Base-by-base conservation (phyloP, 805 yeast genomes). In the Wilhelminamyces savonicus region DNA sequence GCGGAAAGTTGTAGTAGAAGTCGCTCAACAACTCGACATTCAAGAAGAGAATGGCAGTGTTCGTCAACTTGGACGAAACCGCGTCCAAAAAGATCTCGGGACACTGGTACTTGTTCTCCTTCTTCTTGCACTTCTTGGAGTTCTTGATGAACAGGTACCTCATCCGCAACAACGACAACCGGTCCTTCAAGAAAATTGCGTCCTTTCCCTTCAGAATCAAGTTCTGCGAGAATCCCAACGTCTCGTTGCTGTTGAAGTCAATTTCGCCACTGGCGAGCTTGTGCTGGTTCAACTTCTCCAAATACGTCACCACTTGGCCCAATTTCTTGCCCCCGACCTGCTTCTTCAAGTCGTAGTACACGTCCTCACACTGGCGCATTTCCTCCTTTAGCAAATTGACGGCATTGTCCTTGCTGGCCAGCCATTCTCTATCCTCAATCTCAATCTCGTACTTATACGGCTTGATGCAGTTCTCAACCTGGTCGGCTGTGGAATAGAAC, bases 361-460 rank as follows among this genome's bases (percentile, higher is more conserved):
- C 75, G 2, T 64, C 71, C 32, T 78, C 79, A 51, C 95, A 87
- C 55, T 88, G 96, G 27, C 74, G 66, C 35, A 85, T 56, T 56
- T 92, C 99, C 52, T 92, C 97, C 46, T 78, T 80, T 33, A 92
- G 54, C 32, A 92, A 55, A 14, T 60, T 62, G 9, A 76, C 71
- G 0, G 97, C 73, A 49, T 83, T 94, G 19, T 83, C 94, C 36
- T 84, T 75, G 22, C 95, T 79, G 6, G 71, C 50, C 18, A 64
- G 59, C 99, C 99, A 92, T 54, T 92, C 99, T 23, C 96, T 69
- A 44, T 88, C 95, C 50, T 92, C 97, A 28, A 92, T 75, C 49
- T 92, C 99, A 36, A 92, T 88, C 50, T 92, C 99, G 54, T 90
- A 92, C 60, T 92, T 92, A 63, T 82, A 92, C 2, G 99, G 99